Evolutionary conservation across 2,329 filamentous ascomycete genomes (phyloP), one percentile per base, ranked within the genome.

Genomic region (Clathrospora elynae): DNA sequence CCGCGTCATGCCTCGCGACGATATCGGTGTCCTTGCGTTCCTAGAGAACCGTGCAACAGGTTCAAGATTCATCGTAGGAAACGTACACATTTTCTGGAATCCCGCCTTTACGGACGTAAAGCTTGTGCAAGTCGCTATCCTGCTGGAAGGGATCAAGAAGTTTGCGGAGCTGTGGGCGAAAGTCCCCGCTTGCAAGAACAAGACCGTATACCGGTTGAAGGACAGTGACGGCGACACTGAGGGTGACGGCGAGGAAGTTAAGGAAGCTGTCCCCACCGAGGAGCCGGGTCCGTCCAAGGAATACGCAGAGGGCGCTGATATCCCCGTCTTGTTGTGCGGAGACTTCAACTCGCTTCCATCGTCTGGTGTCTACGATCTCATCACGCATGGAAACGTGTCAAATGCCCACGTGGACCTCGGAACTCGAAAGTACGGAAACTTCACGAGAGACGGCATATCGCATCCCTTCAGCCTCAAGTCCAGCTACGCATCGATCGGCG

Each of bases 1-100:
- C 70, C 87, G 93, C 18, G 87, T 99, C 48, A 97, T 96, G 93
- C 91, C 92, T 49, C 90, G 93, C 73, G 93, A 99, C 77, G 92
- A 97, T 67, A 96, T 99, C 70, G 93, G 88, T 11, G 86, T 96
- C 33, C 83, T 96, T 33, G 84, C 87, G 42, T 95, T 97, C 75
- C 83, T 99, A 51, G 93, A 99, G 71, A 96, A 95, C 62, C 84
- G 92, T 24, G 76, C 82, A 48, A 96, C 92, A 0, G 93, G 93
- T n/a, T 85, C 90, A 10, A 85, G 93, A 42, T 76, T 97, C 62
- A 95, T 99, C 51, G 84, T 97, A 23, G 90, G 90, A 56, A 97
- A 97, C 65, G 88, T 89, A 4, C 93, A 99, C 75, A 78, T 97
- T 37, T 95, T 90, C 62, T 99, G 93, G 93, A 91, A 99, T 61